These are phyloP conservation scores for Euphorbia tirucalli DNA, from an alignment of 345 rosid genomes.

Conservation along the genomic window DNA sequence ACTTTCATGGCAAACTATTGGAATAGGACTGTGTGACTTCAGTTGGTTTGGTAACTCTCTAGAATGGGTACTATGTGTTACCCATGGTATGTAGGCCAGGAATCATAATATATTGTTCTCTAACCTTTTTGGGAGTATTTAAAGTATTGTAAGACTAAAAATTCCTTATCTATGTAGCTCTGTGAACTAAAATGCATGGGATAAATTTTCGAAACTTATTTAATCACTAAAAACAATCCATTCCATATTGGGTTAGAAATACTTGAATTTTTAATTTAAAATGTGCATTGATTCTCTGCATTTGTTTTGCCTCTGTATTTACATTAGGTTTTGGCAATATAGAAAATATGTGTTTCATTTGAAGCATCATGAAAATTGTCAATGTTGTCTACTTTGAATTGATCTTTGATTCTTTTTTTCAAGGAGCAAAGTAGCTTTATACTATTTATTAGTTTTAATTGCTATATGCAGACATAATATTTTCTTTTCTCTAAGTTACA, in stretches of 20 bases:
- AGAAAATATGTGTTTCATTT: not conserved
- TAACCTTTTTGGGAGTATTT: not conserved
- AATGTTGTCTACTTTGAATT: not conserved
- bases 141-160: not conserved
- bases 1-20: not conserved
- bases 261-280: not conserved
- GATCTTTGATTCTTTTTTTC: not conserved
- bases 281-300: not conserved
- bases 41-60: not conserved
- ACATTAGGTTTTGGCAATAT: not conserved
- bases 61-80: not conserved
- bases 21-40: not conserved
- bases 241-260: not conserved
- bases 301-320: not conserved
- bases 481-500: not conserved
- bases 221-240: not conserved
- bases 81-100: not conserved
- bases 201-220: not conserved
- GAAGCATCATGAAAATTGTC: not conserved
- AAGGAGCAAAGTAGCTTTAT: not conserved
- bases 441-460: not conserved
- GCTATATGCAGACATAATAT: too few species aligned
- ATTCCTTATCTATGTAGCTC: not conserved
- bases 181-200: not conserved
- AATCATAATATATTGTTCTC: not conserved